These are phyloP conservation scores for Debaryomyces fabryi DNA, from an alignment of 1,139 yeast species.

Conservation along the genomic window DNA sequence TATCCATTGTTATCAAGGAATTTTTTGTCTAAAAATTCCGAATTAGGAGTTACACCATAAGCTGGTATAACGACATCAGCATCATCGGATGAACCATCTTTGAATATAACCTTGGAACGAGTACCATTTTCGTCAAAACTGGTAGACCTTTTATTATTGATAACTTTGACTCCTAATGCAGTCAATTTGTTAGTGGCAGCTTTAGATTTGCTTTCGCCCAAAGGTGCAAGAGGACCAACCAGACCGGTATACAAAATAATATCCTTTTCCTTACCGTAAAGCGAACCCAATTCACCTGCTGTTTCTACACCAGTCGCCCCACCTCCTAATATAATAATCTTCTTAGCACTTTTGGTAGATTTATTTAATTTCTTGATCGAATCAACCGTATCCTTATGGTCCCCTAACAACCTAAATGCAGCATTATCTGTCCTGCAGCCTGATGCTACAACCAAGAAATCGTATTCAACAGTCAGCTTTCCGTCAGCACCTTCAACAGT, in stretches of 20 bases:
- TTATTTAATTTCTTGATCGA: constrained; percentile 19
- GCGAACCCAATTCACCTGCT: constrained; percentile 36
- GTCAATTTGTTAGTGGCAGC: constrained; percentile 24
- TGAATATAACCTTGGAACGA: constrained; percentile 15
- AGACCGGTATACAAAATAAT: constrained; percentile 34
- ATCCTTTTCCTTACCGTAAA: constrained; percentile 19
- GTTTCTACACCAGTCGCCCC: constrained; percentile 47
- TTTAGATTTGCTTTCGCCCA: constrained; percentile 17
- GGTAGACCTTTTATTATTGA: constrained; percentile 22
- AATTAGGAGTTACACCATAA: constrained; percentile 25
- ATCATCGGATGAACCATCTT: constrained; percentile 19
- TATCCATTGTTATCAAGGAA: constrained; percentile 23
- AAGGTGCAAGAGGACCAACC: constrained; percentile 24
- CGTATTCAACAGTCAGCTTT: constrained; percentile 22
- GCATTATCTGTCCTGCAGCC: constrained; percentile 29
- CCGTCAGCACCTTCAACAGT: constrained; percentile 14
- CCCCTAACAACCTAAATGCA: constrained; percentile 30
- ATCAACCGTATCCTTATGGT: constrained; percentile 17
- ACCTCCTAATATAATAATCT: constrained; percentile 41
- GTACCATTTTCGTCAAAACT: constrained; percentile 4
- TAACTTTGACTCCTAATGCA: constrained; percentile 28
- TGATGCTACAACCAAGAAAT: constrained; percentile 36
- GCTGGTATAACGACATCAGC: constrained; percentile 34
- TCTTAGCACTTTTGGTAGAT: constrained; percentile 22
- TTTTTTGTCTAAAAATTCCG: constrained; percentile 23